These are phyloP conservation scores for Byssochlamys sp. DNA, from an alignment of 2,329 filamentous ascomycete species.

Conservation along the genomic window DNA sequence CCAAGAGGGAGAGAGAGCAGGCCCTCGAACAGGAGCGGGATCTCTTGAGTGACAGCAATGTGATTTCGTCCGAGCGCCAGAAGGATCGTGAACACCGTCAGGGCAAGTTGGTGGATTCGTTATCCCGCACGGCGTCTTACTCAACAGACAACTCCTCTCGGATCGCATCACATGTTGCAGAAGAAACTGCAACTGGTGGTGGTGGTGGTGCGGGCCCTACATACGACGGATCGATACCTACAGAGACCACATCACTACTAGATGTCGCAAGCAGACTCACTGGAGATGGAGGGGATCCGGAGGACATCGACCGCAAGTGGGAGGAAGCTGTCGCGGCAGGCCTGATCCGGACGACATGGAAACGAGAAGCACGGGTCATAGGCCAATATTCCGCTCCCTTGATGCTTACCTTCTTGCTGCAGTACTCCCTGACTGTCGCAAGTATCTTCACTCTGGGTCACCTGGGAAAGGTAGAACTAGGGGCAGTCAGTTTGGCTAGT, in stretches of 20 bases:
- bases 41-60: constrained; percentile 50
- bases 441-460: constrained; percentile 70
- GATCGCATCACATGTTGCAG: neutral
- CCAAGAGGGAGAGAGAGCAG: constrained; percentile 44
- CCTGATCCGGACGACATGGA: constrained; percentile 81
- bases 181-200: neutral
- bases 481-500: constrained; percentile 57
- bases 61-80: constrained; percentile 45
- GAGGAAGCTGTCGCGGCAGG: constrained; percentile 73
- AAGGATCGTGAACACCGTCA: constrained; percentile 10
- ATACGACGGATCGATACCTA: constrained; percentile 9
- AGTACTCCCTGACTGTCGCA: constrained; percentile 75
- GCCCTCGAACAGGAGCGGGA: constrained; percentile 49
- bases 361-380: constrained; percentile 75
- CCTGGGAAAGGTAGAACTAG: constrained; percentile 61
- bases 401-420: constrained; percentile 64
- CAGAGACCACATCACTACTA: constrained; percentile 44
- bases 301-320: constrained; percentile 64
- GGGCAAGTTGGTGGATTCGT: constrained; percentile 16
- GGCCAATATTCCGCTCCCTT: constrained; percentile 60
- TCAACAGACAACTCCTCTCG: neutral
- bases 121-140: constrained; percentile 6
- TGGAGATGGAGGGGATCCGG: constrained; percentile 41
- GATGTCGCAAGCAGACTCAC: constrained; percentile 32
- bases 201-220: neutral